Conservation (phyloP, 139 green algal genomes). For the Astrephomene gubernaculifera region DNA sequence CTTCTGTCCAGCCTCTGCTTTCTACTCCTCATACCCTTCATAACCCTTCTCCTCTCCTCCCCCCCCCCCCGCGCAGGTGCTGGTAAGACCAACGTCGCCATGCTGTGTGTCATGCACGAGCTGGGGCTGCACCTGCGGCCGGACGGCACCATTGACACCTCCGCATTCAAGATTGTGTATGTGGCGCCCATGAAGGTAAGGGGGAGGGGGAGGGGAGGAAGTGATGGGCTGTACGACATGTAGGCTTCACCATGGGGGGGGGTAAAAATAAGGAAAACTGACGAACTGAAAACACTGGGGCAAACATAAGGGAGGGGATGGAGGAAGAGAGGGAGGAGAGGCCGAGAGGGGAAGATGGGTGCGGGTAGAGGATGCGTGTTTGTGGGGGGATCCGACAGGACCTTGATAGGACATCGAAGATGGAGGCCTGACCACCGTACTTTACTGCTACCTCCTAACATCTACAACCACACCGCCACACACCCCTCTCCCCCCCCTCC, state of each 20-base stretch:
- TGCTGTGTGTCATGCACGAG: constrained; percentile 97
- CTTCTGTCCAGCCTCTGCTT: no score
- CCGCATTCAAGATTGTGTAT: constrained; percentile 98
- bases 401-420: no score
- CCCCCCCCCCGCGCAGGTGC: constrained; percentile 79
- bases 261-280: no score
- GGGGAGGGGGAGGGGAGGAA: neutral
- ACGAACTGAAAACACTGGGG: no score
- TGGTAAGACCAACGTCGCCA: constrained; percentile 99
- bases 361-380: no score
- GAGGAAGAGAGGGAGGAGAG: no score
- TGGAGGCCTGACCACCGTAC: no score
- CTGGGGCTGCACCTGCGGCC: constrained; percentile 77
- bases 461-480: neutral
- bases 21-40: neutral
- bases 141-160: constrained; percentile 90
- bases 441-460: neutral
- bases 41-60: neutral
- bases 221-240: no score
- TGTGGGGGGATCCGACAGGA: no score
- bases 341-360: no score
- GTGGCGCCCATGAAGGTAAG: constrained; percentile 97
- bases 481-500: neutral
- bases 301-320: no score
- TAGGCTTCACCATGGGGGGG: no score